Conservation (phyloP, 2,329 filamentous ascomycete species). For the Corynespora cassiicola region DNA sequence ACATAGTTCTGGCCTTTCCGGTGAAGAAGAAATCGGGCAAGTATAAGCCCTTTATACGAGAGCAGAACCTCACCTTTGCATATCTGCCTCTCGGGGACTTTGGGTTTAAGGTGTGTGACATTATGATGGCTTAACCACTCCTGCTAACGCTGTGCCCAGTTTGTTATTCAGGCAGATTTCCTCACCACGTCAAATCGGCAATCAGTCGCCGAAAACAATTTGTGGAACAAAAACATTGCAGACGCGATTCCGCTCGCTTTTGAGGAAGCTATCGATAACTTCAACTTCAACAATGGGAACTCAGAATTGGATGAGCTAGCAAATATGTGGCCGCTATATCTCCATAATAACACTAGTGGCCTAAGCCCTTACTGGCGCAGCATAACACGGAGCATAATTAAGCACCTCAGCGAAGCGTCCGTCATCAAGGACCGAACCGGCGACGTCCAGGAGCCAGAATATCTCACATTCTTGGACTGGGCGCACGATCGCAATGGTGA, state of each 20-base stretch:
- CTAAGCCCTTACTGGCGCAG: constrained; percentile 3
- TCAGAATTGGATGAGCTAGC: constrained; percentile 1
- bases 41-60: constrained; percentile 1
- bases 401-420: constrained; percentile 2
- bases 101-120: constrained; percentile 8
- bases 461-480: constrained; percentile 11
- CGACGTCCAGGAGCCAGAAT: not conserved
- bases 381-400: constrained; percentile 4
- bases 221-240: constrained; percentile 7
- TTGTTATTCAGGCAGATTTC: constrained; percentile 11
- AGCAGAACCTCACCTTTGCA: constrained; percentile 4
- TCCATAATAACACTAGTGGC: not conserved
- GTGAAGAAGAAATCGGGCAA: not conserved
- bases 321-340: constrained; percentile 4
- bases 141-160: constrained; percentile 7
- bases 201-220: constrained; percentile 6
- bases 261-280: constrained; percentile 1
- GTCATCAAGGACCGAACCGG: constrained; percentile 3
- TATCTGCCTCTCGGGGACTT: constrained; percentile 11
- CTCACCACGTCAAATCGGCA: constrained; percentile 8
- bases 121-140: not conserved
- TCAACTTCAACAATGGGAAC: constrained; percentile 1
- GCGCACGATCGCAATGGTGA: constrained; percentile 10
- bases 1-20: constrained; percentile 8
- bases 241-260: constrained; percentile 2